Base-by-base conservation (phyloP, 2,329 filamentous ascomycete species). In the Emergomyces orientalis region DNA sequence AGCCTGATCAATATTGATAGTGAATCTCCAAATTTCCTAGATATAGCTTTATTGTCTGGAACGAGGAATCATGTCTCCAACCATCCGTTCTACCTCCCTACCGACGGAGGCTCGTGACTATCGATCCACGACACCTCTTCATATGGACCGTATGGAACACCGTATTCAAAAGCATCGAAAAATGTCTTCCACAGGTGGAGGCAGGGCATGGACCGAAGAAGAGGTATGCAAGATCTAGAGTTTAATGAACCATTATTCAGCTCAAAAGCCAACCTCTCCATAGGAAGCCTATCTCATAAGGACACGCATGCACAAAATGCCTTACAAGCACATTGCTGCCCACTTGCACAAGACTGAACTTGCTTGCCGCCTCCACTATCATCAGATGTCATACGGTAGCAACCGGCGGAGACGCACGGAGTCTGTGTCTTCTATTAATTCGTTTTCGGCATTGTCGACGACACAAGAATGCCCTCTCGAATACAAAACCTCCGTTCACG, bases 341-440 rank as follows among this genome's bases (percentile, higher is more conserved):
- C 88, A 92, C 70, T 79, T 94, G 68, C 90, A 91, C 78, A 95
- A 94, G 81, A 94, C 90, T 0, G 90, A 94, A 78, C 81, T 94
- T 64, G 90, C 90, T 57, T 95, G 90, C 78, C 89, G 90, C 66
- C 83, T 95, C 66, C 90, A 94, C 76, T 93, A 90, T 73, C 90
- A 95, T 72, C 90, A 94, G 72, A 83, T 94, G 66, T 91, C 88
- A 67, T 89, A 91, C 73, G 89, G 89, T 63, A 90, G 84, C 79
- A 90, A 89, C 77, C 87, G 89, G 70, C 88, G 89, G 73, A 90
- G 90, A 81, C 85, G 89, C 64, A 87, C 86, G 64, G 83, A 84
- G 32, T 92, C 89, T 19, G 81, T 87, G 64, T 87, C 86, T 2
- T 87, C 81, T 47, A 72, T 75, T 27, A 76, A 75, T 43, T 79